phyloP scores from a whole-genome alignment of 441 rosid species.

The Adansonia gregorii region DNA sequence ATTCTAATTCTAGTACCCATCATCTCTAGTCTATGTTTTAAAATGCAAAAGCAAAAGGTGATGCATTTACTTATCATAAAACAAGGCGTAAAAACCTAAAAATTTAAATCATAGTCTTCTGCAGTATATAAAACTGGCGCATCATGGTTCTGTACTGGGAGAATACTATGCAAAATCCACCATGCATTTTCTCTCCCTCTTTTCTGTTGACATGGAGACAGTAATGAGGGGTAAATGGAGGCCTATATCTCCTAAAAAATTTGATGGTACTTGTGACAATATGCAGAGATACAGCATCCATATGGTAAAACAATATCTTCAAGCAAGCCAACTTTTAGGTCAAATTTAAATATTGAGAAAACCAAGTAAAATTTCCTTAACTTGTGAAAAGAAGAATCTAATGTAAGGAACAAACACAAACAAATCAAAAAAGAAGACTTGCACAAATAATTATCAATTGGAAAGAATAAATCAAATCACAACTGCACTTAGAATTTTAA shows the following conservation, averaged over 20 bases:
- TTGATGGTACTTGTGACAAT: not conserved
- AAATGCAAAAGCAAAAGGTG: not conserved
- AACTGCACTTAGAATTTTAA: not conserved
- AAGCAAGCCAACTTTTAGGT: not conserved
- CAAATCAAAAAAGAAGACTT: not conserved
- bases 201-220: not conserved
- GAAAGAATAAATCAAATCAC: not conserved
- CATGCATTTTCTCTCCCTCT: not conserved
- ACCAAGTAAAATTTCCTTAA: not conserved
- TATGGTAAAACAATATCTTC: not conserved
- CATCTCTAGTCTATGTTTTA: not conserved
- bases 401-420: conserved; percentile 15
- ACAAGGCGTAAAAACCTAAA: conserved; percentile 7
- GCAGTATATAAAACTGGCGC: not conserved
- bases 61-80: not conserved
- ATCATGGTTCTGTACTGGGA: not conserved
- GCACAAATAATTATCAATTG: conserved; percentile 7
- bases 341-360: conserved; percentile 7
- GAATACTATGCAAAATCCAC: not conserved
- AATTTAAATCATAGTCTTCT: not conserved
- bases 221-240: not conserved
- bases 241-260: conserved; percentile 10
- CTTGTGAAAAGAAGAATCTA: not conserved
- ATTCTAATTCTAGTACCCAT: conserved; percentile 4
- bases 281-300: not conserved